phyloP scores from a whole-genome alignment of 139 green algal species.

The Chlorella sp. region DNA sequence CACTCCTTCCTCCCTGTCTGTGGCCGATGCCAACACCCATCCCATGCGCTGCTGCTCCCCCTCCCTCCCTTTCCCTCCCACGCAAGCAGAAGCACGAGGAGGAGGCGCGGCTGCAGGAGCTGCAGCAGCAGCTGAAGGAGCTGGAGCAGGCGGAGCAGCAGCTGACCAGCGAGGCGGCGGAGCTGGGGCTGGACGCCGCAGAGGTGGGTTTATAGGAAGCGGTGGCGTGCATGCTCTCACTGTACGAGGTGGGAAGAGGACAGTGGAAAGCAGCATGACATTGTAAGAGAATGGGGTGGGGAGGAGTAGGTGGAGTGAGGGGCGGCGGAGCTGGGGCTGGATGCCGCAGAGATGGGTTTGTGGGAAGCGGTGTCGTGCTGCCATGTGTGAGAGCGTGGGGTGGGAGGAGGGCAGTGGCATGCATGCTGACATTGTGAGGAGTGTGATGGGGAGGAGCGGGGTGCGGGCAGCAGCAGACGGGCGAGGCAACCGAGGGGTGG shows the following conservation, averaged over 20 bases:
- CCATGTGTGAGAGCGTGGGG: too few relatives aligned
- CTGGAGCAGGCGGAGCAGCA: conserved; percentile 30
- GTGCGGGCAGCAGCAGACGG: neutral
- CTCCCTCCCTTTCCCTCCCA: neutral
- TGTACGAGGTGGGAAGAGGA: neutral
- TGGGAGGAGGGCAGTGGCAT: too few relatives aligned
- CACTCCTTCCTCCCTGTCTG: too few relatives aligned
- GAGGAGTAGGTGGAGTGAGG: neutral
- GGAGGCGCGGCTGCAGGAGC: conserved; percentile 24
- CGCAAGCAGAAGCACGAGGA: conserved; percentile 24
- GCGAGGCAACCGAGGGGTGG: too few relatives aligned
- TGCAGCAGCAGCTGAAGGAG: conserved; percentile 30
- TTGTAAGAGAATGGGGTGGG: neutral
- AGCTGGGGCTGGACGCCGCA: conserved; percentile 21
- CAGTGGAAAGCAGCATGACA: too few relatives aligned
- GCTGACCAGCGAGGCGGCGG: conserved; percentile 18
- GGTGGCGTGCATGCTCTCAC: neutral
- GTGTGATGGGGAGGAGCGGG: too few relatives aligned
- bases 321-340: neutral
- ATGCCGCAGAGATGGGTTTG: conserved; percentile 7
- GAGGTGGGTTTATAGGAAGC: neutral
- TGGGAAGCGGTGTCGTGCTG: too few relatives aligned
- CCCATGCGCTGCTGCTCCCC: neutral
- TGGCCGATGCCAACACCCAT: too few relatives aligned
- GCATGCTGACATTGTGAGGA: too few relatives aligned